Conservation (phyloP, 1,139 yeast genomes). For the Kurtzmaniella quercitrusa region DNA sequence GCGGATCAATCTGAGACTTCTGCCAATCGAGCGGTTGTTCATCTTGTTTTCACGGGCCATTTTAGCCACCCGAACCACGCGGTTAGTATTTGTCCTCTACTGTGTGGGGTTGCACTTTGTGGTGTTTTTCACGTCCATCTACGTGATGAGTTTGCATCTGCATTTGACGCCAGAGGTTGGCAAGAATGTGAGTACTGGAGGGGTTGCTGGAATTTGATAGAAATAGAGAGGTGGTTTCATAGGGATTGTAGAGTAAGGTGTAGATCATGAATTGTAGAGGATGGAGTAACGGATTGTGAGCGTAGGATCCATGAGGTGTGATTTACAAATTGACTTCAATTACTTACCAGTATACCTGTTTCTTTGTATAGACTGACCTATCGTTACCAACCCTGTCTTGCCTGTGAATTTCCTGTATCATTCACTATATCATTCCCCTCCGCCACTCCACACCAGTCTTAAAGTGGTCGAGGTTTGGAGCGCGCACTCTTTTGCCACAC, state of each 20-base stretch:
- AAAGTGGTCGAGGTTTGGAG: too few relatives aligned
- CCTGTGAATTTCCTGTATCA: too few relatives aligned
- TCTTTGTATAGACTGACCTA: too few relatives aligned
- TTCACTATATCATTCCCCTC: too few relatives aligned
- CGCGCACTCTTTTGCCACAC: not conserved
- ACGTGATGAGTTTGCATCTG: constrained; percentile 49
- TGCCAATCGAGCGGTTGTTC: constrained; percentile 77
- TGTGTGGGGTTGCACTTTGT: constrained; percentile 72
- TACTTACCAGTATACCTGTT: too few relatives aligned
- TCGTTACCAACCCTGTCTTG: too few relatives aligned
- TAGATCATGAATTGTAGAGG: too few relatives aligned
- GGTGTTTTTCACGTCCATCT: constrained; percentile 62
- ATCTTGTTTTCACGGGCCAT: constrained; percentile 70
- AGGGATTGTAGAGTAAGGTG: too few relatives aligned
- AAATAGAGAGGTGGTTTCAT: not conserved
- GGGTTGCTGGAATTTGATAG: constrained; percentile 11
- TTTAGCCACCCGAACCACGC: constrained; percentile 65
- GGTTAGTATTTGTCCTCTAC: constrained; percentile 71
- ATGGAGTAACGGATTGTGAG: too few relatives aligned
- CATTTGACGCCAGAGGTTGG: constrained; percentile 49
- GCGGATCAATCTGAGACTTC: constrained; percentile 65
- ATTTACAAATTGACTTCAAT: too few relatives aligned
- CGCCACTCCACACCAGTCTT: too few relatives aligned
- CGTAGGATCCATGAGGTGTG: too few relatives aligned
- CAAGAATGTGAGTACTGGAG: constrained; percentile 42